Evolutionary conservation across 805 yeast species (phyloP), one percentile per base, ranked within the genome.

Genomic region (Metschnikowia bowlesiae): DNA sequence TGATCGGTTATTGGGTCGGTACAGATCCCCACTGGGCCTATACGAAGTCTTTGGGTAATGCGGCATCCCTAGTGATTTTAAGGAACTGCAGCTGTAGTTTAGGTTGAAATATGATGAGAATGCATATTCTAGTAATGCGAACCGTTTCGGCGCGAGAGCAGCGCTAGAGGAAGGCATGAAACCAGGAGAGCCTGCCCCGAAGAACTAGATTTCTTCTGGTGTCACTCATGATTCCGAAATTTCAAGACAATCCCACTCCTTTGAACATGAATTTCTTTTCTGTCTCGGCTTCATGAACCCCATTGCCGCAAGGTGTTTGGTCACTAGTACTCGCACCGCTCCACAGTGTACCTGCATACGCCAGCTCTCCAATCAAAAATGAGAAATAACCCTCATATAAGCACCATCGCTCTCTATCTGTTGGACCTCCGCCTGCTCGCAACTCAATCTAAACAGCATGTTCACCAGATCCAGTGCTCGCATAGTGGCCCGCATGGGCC

Each of bases 381-480:
- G 57, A 55, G 57, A 50, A 54, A 41, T 49, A 26, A 33, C 31
- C 33, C 35, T 37, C 46, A 35, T 31, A 41, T 30, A 37, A 34
- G 39, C 40, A 28, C 49, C n/a, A 30, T 7, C 39, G 33, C 32
- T 28, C 41, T 39, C 28, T 32, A 39, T 18, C 36, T 33, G 36
- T 33, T 33, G n/a, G 36, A 33, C 13, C 16, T 33, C 11, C 36
- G 36, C 7, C 36, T 33, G 36, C n/a, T 13, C 36, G 6, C 16
- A 33, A 33, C 36, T n/a, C 13, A 33, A 33, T 33, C 26, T 22
- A 35, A 41, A 44, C 54, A 60, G 33, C 48, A 67, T 69, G 72
- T 57, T 69, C 41, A 45, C 68, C 46, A 65, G 67, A 62, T 36
- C 61, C 43, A 52, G 57, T 51, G 64, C 61, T 54, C 60, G 58